Percentiles rank a stretch among this genome's conserved stretches.
Conservation (phyloP, 305 asterid species). For the Vinca major region DNA sequence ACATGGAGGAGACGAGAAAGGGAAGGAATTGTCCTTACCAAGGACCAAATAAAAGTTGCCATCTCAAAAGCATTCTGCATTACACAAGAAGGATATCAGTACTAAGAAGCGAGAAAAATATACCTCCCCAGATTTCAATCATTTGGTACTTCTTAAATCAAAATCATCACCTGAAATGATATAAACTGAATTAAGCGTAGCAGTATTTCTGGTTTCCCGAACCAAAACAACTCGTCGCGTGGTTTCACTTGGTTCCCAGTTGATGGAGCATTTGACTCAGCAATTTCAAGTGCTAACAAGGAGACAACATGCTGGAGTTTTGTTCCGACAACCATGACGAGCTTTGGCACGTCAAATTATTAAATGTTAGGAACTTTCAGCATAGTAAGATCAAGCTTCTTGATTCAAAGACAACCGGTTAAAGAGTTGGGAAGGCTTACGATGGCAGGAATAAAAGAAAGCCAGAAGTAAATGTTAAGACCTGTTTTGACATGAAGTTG, state of each 20-base stretch:
- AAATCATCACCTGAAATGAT: conserved; percentile 65
- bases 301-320: conserved; percentile 89
- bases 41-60: conserved; percentile 90
- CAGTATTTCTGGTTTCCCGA: conserved; percentile 75
- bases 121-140: background rate
- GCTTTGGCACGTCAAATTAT: conserved; percentile 32
- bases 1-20: background rate
- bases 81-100: conserved; percentile 1
- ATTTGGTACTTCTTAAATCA: background rate
- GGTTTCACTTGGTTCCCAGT: conserved; percentile 65
- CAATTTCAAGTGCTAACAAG: conserved; percentile 67
- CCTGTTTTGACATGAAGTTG: conserved; percentile 37
- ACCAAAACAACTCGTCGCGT: conserved; percentile 84
- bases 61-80: conserved; percentile 92
- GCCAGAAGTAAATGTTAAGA: conserved; percentile 82
- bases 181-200: conserved; percentile 77
- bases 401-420: background rate
- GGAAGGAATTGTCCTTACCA: conserved; percentile 39
- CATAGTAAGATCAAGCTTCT: background rate
- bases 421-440: conserved; percentile 38
- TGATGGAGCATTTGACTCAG: conserved; percentile 47
- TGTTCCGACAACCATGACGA: conserved; percentile 81
- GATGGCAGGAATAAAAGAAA: conserved; percentile 72
- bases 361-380: conserved; percentile 15
- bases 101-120: conserved; percentile 4